Evolutionary conservation across 1,139 yeast species (phyloP), one percentile per base, ranked within the genome.

Genomic region (Pichia sp.): DNA sequence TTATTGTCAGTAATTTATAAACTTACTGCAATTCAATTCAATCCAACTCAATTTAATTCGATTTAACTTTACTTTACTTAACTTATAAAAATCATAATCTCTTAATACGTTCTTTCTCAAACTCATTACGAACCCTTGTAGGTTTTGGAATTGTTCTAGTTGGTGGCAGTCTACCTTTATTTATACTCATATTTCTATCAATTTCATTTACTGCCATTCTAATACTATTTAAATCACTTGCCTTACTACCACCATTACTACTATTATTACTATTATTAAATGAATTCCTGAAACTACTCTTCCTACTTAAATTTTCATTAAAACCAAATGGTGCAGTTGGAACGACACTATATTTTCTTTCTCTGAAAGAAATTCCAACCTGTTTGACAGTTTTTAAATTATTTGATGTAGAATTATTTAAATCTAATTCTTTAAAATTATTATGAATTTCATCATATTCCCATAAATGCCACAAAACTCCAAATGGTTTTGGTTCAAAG

Each of bases 401-500:
- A 33, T 5, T 24, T 23, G 12, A n/a, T 63, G 73, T 74, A 10
- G 30, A 32, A 55, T 80, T 80, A 34, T 80, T 82, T 11, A 87
- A 82, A 44, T 82, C 79, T 6, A 87, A 82, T 55, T 83, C 78
- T 45, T 71, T 76, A 65, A 90, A 90, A 83, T 87, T 81, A 63
- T 89, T 92, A 29, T 74, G 65, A 7, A 68, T 68, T 55, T 87
- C 97, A 56, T 86, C 84, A 63, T 84, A 90, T 61, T 87, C 95
- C 64, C 82, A 90, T 65, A 89, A 72, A 22, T 87, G 76, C 84
- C 95, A 90, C 50, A 87, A 92, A 3, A 94, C 95, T 5, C 97
- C 98, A 63, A 87, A 90, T 0, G 97, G 97, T 59, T 86, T 87
- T 47, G 92, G 89, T 59, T 90, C 97, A 49, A 90, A 73, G 52